Evolutionary conservation across 805 yeast genomes (phyloP).

Genomic region (Suhomyces faveliae): DNA sequence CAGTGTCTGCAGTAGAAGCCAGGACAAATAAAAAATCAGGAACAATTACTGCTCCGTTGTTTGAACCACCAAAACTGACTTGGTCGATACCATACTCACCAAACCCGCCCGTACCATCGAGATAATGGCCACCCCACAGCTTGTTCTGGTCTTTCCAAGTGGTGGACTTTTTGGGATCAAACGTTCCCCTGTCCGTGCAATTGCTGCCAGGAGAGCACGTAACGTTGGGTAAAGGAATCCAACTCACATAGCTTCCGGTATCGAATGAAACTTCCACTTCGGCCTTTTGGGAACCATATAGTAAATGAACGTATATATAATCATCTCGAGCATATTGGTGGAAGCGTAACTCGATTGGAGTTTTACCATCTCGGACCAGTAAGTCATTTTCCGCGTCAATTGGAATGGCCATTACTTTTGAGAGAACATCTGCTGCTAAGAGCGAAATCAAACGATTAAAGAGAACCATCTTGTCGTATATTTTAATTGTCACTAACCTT

Average conservation of each 20-base stretch:
- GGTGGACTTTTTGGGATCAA: background rate
- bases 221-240: background rate
- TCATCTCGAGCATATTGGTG: too few species aligned
- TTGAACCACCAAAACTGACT: background rate
- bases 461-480: background rate
- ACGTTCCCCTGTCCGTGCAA: background rate
- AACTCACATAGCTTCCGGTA: background rate
- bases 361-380: background rate
- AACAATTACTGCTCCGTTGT: background rate
- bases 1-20: too few species aligned
- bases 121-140: background rate
- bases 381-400: background rate
- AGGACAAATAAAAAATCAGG: background rate
- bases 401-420: background rate
- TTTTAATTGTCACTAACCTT: too few species aligned
- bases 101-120: background rate
- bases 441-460: background rate
- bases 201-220: background rate
- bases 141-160: background rate
- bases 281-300: background rate
- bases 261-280: background rate
- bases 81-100: background rate
- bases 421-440: background rate
- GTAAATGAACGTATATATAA: background rate
- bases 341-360: background rate